A percentile compares a stretch with the other conserved stretches of the same genome.
Conservation (phyloP, 1,284 basidiomycete species). For the Papiliotrema fonsecae region DNA sequence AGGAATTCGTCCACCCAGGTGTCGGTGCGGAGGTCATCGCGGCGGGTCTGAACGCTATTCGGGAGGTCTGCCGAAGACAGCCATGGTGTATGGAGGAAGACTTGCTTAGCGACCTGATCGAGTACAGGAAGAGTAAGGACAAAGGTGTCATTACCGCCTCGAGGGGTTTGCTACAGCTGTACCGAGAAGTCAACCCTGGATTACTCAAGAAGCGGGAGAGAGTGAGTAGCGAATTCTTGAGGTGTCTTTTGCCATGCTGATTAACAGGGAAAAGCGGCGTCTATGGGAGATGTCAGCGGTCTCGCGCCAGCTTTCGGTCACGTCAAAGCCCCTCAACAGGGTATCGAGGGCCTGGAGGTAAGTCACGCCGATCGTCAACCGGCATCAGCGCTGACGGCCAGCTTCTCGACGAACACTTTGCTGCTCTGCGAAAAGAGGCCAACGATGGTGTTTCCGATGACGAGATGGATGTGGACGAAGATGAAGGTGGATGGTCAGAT, state of each 20-base stretch:
- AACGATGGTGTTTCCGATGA: constrained; percentile 52
- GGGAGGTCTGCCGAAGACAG: constrained; percentile 88
- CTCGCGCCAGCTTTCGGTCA: constrained; percentile 79
- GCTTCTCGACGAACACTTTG: constrained; percentile 83
- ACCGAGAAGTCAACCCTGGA: constrained; percentile 90
- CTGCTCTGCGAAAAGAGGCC: constrained; percentile 63
- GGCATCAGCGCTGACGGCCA: constrained; percentile 35
- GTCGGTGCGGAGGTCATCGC: constrained; percentile 92
- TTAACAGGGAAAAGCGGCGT: constrained; percentile 73
- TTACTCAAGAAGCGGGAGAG: constrained; percentile 86
- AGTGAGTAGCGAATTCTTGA: too few species aligned
- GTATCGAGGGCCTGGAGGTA: constrained; percentile 86
- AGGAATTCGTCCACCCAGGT: constrained; percentile 96
- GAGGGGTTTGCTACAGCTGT: constrained; percentile 83
- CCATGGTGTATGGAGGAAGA: constrained; percentile 94
- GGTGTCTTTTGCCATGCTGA: too few species aligned
- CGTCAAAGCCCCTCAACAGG: constrained; percentile 59
- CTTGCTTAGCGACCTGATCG: constrained; percentile 83
- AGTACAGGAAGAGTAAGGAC: constrained; percentile 91
- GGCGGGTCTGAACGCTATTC: constrained; percentile 89
- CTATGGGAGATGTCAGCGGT: constrained; percentile 62
- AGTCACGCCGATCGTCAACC: constrained; percentile 29
- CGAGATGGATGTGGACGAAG: constrained; percentile 53
- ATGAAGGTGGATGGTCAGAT: constrained; percentile 68
- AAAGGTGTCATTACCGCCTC: constrained; percentile 88